These are phyloP conservation scores for Russula sp. DNA, from an alignment of 768 basidiomycete genomes.

Conservation along the genomic window DNA sequence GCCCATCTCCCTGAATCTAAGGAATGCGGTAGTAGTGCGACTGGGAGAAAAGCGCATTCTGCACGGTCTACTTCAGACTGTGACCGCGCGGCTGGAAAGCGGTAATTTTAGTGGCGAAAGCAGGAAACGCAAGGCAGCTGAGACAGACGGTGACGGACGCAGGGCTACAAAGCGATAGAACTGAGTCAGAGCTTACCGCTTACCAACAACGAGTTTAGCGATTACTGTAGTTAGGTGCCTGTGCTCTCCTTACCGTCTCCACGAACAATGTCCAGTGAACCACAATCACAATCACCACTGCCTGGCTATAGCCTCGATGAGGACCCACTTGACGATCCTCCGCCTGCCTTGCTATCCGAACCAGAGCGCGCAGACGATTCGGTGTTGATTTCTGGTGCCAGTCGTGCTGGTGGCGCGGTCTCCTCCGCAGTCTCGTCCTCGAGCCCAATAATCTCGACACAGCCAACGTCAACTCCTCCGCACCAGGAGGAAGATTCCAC, in stretches of 20 bases:
- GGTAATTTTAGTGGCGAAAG: background rate
- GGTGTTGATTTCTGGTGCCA: background rate
- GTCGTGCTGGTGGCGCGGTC: background rate
- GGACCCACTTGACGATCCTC: background rate
- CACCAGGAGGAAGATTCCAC: background rate
- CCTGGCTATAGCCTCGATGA: conserved; percentile 16
- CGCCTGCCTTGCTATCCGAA: background rate
- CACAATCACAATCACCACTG: background rate
- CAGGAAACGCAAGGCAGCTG: conserved; percentile 12
- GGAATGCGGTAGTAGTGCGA: conserved; percentile 63
- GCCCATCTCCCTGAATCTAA: conserved; percentile 37
- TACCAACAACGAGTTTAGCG: background rate
- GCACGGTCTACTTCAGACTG: conserved; percentile 11
- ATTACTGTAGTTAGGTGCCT: background rate
- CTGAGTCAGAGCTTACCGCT: background rate
- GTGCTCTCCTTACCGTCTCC: background rate
- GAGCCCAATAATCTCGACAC: background rate
- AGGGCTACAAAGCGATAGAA: background rate
- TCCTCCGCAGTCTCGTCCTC: background rate
- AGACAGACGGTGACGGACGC: background rate
- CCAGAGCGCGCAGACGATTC: background rate
- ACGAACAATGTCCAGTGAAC: background rate
- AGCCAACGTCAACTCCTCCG: background rate
- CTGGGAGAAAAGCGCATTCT: conserved; percentile 76
- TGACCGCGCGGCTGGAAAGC: background rate